These are phyloP conservation scores for Zygoascus flipseniorum DNA, from an alignment of 805 yeast species.

Conservation along the genomic window DNA sequence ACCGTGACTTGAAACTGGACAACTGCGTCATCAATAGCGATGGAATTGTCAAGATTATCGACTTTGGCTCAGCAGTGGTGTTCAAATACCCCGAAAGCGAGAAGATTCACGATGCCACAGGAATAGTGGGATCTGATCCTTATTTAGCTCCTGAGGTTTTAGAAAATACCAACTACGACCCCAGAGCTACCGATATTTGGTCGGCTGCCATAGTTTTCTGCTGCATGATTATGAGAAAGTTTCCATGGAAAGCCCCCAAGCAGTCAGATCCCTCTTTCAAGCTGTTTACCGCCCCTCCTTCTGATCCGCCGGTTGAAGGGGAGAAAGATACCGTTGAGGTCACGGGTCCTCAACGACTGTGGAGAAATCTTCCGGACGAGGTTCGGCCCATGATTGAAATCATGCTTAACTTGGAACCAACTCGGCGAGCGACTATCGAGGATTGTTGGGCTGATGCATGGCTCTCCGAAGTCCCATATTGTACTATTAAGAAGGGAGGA, in stretches of 20 bases:
- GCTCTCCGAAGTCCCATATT: conserved; percentile 53
- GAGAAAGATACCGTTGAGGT: conserved; percentile 14
- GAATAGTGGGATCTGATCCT: conserved; percentile 85
- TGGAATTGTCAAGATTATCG: conserved; percentile 85
- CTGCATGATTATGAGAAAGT: conserved; percentile 84
- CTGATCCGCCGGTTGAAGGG: background rate
- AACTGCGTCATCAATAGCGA: conserved; percentile 78
- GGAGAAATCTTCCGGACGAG: conserved; percentile 60
- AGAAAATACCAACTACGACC: conserved; percentile 74
- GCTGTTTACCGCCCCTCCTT: conserved; percentile 35
- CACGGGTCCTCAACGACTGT: conserved; percentile 58
- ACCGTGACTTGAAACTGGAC: conserved; percentile 84
- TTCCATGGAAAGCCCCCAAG: conserved; percentile 93
- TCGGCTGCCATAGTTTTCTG: conserved; percentile 84
- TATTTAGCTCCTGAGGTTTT: conserved; percentile 89
- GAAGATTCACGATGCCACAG: conserved; percentile 65
- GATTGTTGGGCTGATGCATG: conserved; percentile 54
- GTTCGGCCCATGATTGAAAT: conserved; percentile 51
- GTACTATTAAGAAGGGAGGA: conserved; percentile 37
- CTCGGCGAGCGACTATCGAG: conserved; percentile 47
- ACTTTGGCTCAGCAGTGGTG: conserved; percentile 90
- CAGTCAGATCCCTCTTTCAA: conserved; percentile 74
- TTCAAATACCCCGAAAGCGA: conserved; percentile 79
- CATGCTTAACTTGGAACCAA: conserved; percentile 64
- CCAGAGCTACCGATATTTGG: conserved; percentile 93